Conservation (phyloP, 805 yeast species). For the Lipomyces chichibuensis region DNA sequence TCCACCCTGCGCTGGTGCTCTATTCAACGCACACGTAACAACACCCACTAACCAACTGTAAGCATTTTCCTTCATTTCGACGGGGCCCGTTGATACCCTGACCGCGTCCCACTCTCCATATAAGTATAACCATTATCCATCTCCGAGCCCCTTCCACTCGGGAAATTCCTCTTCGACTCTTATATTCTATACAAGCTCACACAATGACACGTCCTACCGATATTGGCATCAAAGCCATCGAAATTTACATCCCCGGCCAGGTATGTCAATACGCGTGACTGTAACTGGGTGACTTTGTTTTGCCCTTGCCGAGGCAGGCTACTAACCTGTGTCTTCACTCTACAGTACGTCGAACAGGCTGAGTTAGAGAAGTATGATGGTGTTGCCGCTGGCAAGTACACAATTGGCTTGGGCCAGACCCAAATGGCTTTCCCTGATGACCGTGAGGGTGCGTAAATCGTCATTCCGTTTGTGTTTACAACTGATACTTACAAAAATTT, state of each 20-base stretch:
- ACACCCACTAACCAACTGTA: background rate
- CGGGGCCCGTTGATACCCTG: background rate
- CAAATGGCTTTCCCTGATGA: slow-evolving; percentile 97
- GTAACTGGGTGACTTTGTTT: background rate
- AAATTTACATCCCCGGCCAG: slow-evolving; percentile 83
- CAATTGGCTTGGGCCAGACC: slow-evolving; percentile 98
- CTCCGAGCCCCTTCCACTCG: background rate
- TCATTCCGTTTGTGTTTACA: background rate
- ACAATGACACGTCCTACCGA: slow-evolving; percentile 60
- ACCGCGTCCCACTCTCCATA: background rate
- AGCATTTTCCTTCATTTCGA: background rate
- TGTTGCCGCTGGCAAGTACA: slow-evolving; percentile 91
- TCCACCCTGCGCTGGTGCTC: background rate
- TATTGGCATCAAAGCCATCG: slow-evolving; percentile 96
- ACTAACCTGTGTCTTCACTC: slow-evolving; percentile 2
- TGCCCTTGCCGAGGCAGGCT: background rate
- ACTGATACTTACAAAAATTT: background rate
- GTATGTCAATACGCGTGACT: slow-evolving; percentile 46
- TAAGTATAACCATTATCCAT: background rate
- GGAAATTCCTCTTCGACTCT: background rate
- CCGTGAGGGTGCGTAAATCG: slow-evolving; percentile 58
- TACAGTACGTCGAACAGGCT: slow-evolving; percentile 74
- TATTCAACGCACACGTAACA: background rate
- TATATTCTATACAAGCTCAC: background rate
- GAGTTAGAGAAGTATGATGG: slow-evolving; percentile 85